Evolutionary conservation across 805 yeast species (phyloP).

Genomic region (Saccharomyces paradoxus): DNA sequence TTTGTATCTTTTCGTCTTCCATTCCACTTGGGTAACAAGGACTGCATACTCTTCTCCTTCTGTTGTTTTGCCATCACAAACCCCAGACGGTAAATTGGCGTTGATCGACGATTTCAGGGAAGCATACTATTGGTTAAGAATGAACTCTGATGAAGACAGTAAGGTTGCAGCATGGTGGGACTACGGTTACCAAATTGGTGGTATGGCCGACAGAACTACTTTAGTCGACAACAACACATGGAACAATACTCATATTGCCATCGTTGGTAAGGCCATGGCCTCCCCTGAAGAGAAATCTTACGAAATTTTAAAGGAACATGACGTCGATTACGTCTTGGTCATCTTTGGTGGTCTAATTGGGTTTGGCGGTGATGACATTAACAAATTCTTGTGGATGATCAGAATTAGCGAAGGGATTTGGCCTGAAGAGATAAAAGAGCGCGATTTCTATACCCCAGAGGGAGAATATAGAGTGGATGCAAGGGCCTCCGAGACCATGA

Average conservation of each 20-base stretch:
- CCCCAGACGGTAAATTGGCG: conserved; percentile 76
- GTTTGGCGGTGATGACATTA: conserved; percentile 91
- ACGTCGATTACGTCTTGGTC: conserved; percentile 88
- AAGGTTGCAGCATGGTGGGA: conserved; percentile 99
- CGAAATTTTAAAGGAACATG: conserved; percentile 79
- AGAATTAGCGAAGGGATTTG: conserved; percentile 97
- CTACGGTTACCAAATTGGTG: conserved; percentile 98
- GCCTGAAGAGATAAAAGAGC: conserved; percentile 95
- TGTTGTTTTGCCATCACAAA: conserved; percentile 75
- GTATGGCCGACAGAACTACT: conserved; percentile 99
- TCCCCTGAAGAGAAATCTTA: conserved; percentile 82
- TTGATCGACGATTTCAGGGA: conserved; percentile 96
- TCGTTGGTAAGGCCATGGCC: conserved; percentile 97
- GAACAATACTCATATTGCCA: conserved; percentile 98
- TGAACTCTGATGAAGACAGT: conserved; percentile 95
- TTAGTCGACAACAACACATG: conserved; percentile 97
- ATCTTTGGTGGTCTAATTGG: conserved; percentile 93
- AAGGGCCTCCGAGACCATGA: conserved; percentile 77
- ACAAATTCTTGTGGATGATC: conserved; percentile 97
- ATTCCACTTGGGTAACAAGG: conserved; percentile 96
- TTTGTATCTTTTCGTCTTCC: conserved; percentile 74
- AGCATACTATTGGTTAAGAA: conserved; percentile 97
- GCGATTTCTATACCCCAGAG: conserved; percentile 68
- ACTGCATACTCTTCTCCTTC: conserved; percentile 96
- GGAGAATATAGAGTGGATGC: conserved; percentile 89